phyloP scores from a whole-genome alignment of 164 flowering plant genomes.

The Vitis cinerea region DNA sequence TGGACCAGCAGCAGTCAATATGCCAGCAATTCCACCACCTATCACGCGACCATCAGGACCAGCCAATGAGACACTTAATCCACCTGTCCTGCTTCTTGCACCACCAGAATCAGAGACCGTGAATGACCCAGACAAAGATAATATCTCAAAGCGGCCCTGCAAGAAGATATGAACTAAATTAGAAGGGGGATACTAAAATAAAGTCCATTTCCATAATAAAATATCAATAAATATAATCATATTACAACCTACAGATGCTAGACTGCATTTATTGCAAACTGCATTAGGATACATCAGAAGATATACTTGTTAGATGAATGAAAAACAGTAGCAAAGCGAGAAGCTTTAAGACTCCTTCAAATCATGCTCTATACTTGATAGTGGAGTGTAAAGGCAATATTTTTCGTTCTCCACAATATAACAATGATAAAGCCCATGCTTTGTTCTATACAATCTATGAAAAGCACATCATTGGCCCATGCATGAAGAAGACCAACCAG shows the following conservation, averaged over 20 bases:
- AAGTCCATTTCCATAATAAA: not conserved
- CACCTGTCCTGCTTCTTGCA: constrained; percentile 59
- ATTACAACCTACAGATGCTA: not conserved
- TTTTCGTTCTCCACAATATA: not conserved
- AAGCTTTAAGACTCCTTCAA: not conserved
- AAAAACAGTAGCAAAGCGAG: not conserved
- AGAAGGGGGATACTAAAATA: not conserved
- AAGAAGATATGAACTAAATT: not conserved
- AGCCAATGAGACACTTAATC: constrained; percentile 78
- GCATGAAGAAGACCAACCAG: too few species aligned
- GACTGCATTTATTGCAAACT: not conserved
- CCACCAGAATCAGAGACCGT: constrained; percentile 50
- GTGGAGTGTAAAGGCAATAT: not conserved
- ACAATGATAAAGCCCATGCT: too few species aligned
- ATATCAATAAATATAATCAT: not conserved
- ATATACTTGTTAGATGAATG: not conserved
- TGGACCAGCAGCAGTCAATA: constrained; percentile 74
- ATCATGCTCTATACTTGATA: not conserved
- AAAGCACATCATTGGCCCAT: too few species aligned
- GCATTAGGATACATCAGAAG: not conserved
- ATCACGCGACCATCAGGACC: constrained; percentile 93
- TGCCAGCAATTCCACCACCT: constrained; percentile 84
- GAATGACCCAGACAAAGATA: constrained; percentile 76
- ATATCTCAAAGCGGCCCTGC: constrained; percentile 90
- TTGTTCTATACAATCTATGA: too few species aligned